These are phyloP conservation scores for Claviceps sorghi DNA, from an alignment of 2,329 filamentous ascomycete genomes.

Conservation along the genomic window DNA sequence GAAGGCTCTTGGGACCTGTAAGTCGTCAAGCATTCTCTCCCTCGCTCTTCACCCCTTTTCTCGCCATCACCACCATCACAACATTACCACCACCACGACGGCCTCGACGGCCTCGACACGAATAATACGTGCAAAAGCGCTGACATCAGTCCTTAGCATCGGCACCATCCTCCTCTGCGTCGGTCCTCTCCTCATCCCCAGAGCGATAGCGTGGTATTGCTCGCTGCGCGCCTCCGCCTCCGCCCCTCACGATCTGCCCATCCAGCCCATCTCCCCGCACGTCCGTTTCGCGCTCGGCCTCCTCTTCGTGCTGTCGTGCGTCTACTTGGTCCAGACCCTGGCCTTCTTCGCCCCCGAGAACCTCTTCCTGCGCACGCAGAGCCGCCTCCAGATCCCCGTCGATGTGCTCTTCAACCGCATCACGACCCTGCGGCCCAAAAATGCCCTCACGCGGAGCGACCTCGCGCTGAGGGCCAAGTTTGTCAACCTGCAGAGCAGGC, in stretches of 20 bases:
- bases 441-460: slow-evolving; percentile 42
- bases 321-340: slow-evolving; percentile 44
- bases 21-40: neutral
- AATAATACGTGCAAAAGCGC: neutral
- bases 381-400: slow-evolving; percentile 70
- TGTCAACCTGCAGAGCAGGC: slow-evolving; percentile 53
- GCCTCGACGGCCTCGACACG: too few species aligned
- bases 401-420: slow-evolving; percentile 75
- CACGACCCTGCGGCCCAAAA: slow-evolving; percentile 33
- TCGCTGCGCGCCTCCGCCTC: slow-evolving; percentile 32
- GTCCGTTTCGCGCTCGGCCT: slow-evolving; percentile 45
- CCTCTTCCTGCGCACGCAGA: slow-evolving; percentile 62
- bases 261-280: slow-evolving; percentile 39
- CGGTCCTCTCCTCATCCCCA: slow-evolving; percentile 57
- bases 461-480: slow-evolving; percentile 52
- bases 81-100: too few species aligned
- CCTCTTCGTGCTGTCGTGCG: slow-evolving; percentile 34
- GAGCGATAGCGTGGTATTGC: slow-evolving; percentile 50
- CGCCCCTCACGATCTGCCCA: slow-evolving; percentile 29
- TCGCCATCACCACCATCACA: too few species aligned
- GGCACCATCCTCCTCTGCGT: slow-evolving; percentile 46
- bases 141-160: slow-evolving; percentile 18
- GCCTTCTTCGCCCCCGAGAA: slow-evolving; percentile 62
- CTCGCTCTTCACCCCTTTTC: neutral
- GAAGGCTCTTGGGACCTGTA: slow-evolving; percentile 8